These are phyloP conservation scores for Vitis hybrid DNA, from an alignment of 177 flowering plant species.

Conservation along the genomic window DNA sequence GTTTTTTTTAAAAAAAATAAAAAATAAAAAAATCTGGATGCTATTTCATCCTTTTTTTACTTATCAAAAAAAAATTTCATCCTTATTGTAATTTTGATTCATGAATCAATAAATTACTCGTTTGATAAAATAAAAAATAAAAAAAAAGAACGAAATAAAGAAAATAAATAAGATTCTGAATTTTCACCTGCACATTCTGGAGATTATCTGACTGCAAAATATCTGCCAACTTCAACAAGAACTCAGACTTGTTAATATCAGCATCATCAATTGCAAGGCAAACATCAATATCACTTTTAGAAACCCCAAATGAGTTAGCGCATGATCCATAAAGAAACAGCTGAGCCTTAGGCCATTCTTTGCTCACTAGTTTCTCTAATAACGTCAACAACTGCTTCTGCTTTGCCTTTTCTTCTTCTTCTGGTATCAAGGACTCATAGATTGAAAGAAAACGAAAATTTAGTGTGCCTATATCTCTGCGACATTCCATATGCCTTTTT, in stretches of 20 bases:
- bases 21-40: too few species aligned
- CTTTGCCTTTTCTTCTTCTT: conserved; percentile 85
- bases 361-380: conserved; percentile 70
- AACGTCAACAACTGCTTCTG: conserved; percentile 65
- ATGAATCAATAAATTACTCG: not conserved
- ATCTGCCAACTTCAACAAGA: conserved; percentile 82
- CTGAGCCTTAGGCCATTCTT: conserved; percentile 89
- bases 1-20: too few species aligned
- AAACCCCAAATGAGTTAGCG: conserved; percentile 92
- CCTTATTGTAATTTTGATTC: too few species aligned
- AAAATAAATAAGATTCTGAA: not conserved
- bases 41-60: too few species aligned
- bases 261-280: conserved; percentile 76
- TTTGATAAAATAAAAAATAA: not conserved
- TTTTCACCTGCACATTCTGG: conserved; percentile 83
- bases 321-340: conserved; percentile 90
- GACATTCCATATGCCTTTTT: conserved; percentile 52
- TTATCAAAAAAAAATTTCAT: too few species aligned
- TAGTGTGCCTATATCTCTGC: conserved; percentile 59
- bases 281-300: conserved; percentile 94
- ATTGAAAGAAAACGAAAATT: conserved; percentile 60
- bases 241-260: conserved; percentile 59
- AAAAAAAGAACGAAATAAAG: too few species aligned
- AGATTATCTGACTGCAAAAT: conserved; percentile 78
- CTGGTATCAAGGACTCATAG: conserved; percentile 77